Conservation (phyloP, 1,284 basidiomycete species). For the Boletus holoroseus region DNA sequence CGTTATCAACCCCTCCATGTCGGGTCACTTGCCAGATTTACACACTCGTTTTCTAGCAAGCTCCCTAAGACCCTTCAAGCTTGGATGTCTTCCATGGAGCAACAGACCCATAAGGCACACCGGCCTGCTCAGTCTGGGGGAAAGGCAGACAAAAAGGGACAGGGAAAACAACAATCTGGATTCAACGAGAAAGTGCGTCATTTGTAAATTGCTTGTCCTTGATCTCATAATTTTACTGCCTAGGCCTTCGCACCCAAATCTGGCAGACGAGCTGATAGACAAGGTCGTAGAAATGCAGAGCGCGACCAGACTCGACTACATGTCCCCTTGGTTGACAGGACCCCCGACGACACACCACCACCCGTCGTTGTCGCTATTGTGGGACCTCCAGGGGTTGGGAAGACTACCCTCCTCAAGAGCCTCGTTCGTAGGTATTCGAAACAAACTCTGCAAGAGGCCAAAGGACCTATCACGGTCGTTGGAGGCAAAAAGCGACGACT, state of each 20-base stretch:
- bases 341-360: slow-evolving; percentile 87
- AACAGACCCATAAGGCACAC: slow-evolving; percentile 72
- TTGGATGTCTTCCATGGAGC: slow-evolving; percentile 48
- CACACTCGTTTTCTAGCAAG: not conserved
- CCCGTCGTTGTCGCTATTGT: slow-evolving; percentile 96
- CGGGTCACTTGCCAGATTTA: slow-evolving; percentile 19
- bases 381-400: slow-evolving; percentile 95
- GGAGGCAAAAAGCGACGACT: slow-evolving; percentile 86
- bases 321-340: slow-evolving; percentile 93
- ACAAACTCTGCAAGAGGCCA: slow-evolving; percentile 85
- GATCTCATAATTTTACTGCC: not conserved
- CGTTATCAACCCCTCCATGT: slow-evolving; percentile 17
- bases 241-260: slow-evolving; percentile 94
- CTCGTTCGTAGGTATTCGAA: slow-evolving; percentile 93
- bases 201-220: not conserved
- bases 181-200: slow-evolving; percentile 85
- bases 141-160: slow-evolving; percentile 74
- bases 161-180: slow-evolving; percentile 67
- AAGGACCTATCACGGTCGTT: slow-evolving; percentile 96
- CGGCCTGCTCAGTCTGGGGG: slow-evolving; percentile 64
- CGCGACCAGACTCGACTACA: slow-evolving; percentile 92
- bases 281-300: slow-evolving; percentile 88
- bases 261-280: slow-evolving; percentile 80
- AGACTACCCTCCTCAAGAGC: slow-evolving; percentile 90
- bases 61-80: not conserved